These are phyloP conservation scores for Cladophialophora exuberans DNA, from an alignment of 2,329 filamentous ascomycete genomes.

Conservation along the genomic window DNA sequence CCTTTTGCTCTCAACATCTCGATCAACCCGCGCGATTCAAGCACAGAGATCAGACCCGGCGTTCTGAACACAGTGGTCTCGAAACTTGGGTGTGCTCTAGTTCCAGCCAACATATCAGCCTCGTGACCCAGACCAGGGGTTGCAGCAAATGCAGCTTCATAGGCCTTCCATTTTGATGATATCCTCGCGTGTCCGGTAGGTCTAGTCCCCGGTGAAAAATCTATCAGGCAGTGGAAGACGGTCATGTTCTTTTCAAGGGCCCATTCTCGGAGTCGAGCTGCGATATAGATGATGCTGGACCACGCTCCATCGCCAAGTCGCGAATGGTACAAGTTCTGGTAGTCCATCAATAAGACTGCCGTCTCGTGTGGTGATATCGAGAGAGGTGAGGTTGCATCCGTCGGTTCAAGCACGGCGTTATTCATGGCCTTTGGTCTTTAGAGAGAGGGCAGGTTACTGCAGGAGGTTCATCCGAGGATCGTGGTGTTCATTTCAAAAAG, in stretches of 20 bases:
- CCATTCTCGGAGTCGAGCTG: constrained; percentile 34
- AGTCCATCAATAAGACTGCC: constrained; percentile 39
- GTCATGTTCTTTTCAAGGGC: constrained; percentile 36
- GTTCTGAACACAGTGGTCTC: constrained; percentile 34
- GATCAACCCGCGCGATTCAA: constrained; percentile 35
- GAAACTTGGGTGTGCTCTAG: constrained; percentile 4
- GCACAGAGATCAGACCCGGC: constrained; percentile 35
- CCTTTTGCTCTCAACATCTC: constrained; percentile 31
- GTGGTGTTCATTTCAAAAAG: no score
- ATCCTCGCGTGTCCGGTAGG: constrained; percentile 35
- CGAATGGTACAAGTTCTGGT: constrained; percentile 34
- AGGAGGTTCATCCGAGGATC: no score
- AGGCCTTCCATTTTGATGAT: constrained; percentile 12
- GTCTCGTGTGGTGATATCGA: constrained; percentile 36
- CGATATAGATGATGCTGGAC: constrained; percentile 28
- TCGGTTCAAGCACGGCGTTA: constrained; percentile 10
- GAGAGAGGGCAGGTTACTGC: no score
- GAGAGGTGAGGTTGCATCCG: constrained; percentile 27
- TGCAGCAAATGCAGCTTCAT: constrained; percentile 21
- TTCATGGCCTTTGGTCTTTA: background rate
- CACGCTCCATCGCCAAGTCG: constrained; percentile 21
- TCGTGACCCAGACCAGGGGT: constrained; percentile 26
- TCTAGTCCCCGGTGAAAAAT: constrained; percentile 25
- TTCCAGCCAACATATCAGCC: constrained; percentile 21
- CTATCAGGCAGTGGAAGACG: constrained; percentile 37